Conservation (phyloP, 768 basidiomycete genomes). For the Kwoniella sp. region DNA sequence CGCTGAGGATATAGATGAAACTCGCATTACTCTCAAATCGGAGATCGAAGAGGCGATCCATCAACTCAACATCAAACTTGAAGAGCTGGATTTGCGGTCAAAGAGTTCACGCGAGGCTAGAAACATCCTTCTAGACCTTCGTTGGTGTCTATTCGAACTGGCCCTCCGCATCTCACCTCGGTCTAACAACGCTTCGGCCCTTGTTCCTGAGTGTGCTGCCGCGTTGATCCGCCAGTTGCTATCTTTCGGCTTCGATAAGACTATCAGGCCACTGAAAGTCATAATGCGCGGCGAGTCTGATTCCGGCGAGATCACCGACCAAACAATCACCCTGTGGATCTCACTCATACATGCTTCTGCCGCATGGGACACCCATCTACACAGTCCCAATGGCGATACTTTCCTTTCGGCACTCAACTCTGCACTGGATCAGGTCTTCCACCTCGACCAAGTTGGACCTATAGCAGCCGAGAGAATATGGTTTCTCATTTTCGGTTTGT, state of each 20-base stretch:
- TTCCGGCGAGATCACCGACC: slow-evolving; percentile 56
- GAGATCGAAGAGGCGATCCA: slow-evolving; percentile 5
- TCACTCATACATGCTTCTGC: slow-evolving; percentile 66
- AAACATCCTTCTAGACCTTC: slow-evolving; percentile 20
- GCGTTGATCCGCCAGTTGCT: slow-evolving; percentile 63
- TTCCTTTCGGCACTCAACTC: slow-evolving; percentile 31
- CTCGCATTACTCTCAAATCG: slow-evolving; percentile 57
- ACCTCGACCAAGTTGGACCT: slow-evolving; percentile 43
- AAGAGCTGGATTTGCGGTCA: slow-evolving; percentile 7
- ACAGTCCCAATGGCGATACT: slow-evolving; percentile 57
- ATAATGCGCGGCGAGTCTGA: slow-evolving; percentile 56
- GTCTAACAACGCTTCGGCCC: neutral
- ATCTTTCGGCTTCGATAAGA: slow-evolving; percentile 61
- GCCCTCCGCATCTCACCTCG: slow-evolving; percentile 3
- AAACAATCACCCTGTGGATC: slow-evolving; percentile 72
- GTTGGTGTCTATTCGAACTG: slow-evolving; percentile 31
- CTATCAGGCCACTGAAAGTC: slow-evolving; percentile 58
- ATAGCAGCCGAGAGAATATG: slow-evolving; percentile 67
- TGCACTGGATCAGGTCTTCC: slow-evolving; percentile 31
- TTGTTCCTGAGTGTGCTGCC: slow-evolving; percentile 32
- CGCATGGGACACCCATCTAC: slow-evolving; percentile 55
- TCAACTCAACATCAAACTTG: slow-evolving; percentile 5
- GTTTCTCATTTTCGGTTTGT: slow-evolving; percentile 69
- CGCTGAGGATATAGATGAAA: slow-evolving; percentile 2
- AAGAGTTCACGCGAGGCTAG: neutral